Percentiles rank a stretch among this genome's conserved stretches.
phyloP scores from a whole-genome alignment of 768 basidiomycete species.

The Hortiboletus flavorubellus region DNA sequence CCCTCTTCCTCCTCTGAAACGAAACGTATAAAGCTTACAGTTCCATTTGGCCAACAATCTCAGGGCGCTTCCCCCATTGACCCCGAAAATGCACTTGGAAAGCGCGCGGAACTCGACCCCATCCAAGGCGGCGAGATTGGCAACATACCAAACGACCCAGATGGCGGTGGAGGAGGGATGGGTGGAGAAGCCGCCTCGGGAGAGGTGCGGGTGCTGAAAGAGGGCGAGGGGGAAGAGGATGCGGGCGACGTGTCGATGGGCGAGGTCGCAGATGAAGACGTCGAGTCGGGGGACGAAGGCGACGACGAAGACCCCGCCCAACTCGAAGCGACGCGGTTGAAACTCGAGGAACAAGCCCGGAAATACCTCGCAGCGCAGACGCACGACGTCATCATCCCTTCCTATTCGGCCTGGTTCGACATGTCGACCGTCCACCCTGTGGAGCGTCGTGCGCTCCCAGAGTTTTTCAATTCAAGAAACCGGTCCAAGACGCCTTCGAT shows the following conservation, averaged over 20 bases:
- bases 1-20: conserved; percentile 51
- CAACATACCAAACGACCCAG: conserved; percentile 53
- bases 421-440: conserved; percentile 92
- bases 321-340: conserved; percentile 72
- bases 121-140: conserved; percentile 74
- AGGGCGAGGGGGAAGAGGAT: conserved; percentile 64
- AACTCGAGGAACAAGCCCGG: conserved; percentile 81
- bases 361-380: conserved; percentile 97
- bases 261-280: conserved; percentile 73
- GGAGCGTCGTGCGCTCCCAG: conserved; percentile 88
- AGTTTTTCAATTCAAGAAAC: conserved; percentile 97
- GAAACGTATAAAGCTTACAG: conserved; percentile 57
- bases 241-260: conserved; percentile 79
- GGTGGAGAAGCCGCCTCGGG: conserved; percentile 24
- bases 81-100: conserved; percentile 75
- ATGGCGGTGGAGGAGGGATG: conserved; percentile 15
- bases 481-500: conserved; percentile 93
- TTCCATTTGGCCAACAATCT: conserved; percentile 40
- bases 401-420: conserved; percentile 97
- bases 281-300: conserved; percentile 73
- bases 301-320: conserved; percentile 87
- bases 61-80: conserved; percentile 77
- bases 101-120: conserved; percentile 86
- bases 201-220: conserved; percentile 40
- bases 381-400: conserved; percentile 95